These are phyloP conservation scores for Pichia norvegensis DNA, from an alignment of 1,139 yeast species.

Conservation along the genomic window DNA sequence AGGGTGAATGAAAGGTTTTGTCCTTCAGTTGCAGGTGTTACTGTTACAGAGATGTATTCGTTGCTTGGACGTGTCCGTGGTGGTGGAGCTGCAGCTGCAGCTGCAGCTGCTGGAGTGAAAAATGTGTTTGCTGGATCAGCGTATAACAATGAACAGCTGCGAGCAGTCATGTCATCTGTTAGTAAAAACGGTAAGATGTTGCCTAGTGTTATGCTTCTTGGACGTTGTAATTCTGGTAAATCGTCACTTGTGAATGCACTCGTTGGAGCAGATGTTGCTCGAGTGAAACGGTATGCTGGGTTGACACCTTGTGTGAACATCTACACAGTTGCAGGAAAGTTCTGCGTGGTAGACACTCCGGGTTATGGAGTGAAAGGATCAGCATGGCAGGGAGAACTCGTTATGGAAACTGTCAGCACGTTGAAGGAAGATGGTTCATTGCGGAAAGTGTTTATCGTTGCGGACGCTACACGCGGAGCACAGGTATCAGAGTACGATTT, in stretches of 20 bases:
- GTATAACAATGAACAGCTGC: background rate
- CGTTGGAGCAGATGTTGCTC: constrained; percentile 17
- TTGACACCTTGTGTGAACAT: constrained; percentile 72
- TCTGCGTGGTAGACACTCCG: constrained; percentile 73
- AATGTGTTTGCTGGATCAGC: background rate
- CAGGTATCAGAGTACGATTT: background rate
- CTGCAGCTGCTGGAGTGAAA: background rate
- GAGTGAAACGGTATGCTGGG: constrained; percentile 44
- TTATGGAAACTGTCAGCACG: constrained; percentile 20
- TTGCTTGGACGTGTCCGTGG: background rate
- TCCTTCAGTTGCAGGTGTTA: background rate
- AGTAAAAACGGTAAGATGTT: background rate
- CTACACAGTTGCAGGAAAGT: constrained; percentile 54
- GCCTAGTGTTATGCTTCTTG: constrained; percentile 46
- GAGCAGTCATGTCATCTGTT: background rate
- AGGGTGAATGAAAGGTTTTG: background rate
- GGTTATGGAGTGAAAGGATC: constrained; percentile 72
- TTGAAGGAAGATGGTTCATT: background rate
- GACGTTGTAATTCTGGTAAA: constrained; percentile 81
- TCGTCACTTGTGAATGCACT: constrained; percentile 57
- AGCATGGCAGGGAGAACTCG: constrained; percentile 59
- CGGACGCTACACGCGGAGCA: background rate
- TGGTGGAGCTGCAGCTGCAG: background rate
- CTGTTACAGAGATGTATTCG: background rate
- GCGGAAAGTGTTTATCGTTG: background rate